phyloP scores from a whole-genome alignment of 2,329 filamentous ascomycete species.

The Epichloe bromicola region DNA sequence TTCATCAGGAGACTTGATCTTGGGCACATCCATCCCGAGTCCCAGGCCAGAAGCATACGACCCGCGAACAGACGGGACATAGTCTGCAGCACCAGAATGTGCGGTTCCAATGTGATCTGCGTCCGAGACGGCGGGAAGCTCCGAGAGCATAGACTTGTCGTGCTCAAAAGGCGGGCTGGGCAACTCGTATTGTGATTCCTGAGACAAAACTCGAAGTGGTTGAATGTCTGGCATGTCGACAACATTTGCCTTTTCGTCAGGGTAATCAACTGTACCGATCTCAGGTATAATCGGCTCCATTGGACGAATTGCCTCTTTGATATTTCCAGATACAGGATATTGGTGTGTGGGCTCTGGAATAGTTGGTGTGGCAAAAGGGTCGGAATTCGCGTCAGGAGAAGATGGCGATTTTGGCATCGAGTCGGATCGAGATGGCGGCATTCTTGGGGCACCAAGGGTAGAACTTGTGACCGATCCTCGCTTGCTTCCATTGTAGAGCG shows the following conservation, averaged over 20 bases:
- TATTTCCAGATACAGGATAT: conserved; percentile 6
- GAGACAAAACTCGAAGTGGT: conserved; percentile 17
- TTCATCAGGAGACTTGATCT: conserved; percentile 14
- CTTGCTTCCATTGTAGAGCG: conserved; percentile 32
- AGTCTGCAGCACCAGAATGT: conserved; percentile 9
- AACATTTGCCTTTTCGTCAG: conserved; percentile 13
- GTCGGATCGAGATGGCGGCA: conserved; percentile 22
- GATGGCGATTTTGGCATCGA: conserved; percentile 31
- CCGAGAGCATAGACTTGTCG: conserved; percentile 7
- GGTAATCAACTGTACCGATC: conserved; percentile 22
- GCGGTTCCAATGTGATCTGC: conserved; percentile 9
- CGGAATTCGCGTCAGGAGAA: conserved; percentile 19
- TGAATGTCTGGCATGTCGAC: conserved; percentile 16
- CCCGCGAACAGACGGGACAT: conserved; percentile 14
- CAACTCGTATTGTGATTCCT: conserved; percentile 13
- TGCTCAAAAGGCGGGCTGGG: conserved; percentile 11
- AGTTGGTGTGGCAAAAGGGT: conserved; percentile 24
- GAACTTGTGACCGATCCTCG: conserved; percentile 16
- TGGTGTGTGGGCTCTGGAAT: conserved; percentile 17
- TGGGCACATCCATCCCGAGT: conserved; percentile 24
- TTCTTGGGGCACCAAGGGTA: conserved; percentile 14
- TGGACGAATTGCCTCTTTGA: conserved; percentile 16
- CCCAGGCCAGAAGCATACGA: conserved; percentile 19
- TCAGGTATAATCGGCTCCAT: conserved; percentile 25
- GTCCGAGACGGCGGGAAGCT: conserved; percentile 6